phyloP scores from a whole-genome alignment of 345 rosid species.

The Linum trigynum region DNA sequence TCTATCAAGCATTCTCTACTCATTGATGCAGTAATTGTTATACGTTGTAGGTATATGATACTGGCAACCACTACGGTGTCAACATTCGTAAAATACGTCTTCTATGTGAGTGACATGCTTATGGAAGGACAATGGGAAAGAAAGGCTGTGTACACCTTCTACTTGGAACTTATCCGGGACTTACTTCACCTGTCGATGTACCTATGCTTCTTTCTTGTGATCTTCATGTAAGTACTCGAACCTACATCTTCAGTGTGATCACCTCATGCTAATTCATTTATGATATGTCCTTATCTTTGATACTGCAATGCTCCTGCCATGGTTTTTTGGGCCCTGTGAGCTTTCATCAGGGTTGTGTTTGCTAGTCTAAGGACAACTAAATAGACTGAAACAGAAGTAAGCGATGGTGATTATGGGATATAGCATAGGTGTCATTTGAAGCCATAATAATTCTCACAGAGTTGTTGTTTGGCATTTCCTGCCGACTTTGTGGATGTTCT shows the following conservation, averaged over 20 bases:
- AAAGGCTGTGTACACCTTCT: conserved; percentile 86
- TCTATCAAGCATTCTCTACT: not conserved
- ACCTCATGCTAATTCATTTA: not conserved
- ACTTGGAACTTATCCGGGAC: conserved; percentile 88
- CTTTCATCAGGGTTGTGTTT: not conserved
- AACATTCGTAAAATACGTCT: conserved; percentile 69
- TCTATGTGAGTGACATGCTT: conserved; percentile 82
- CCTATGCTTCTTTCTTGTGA: conserved; percentile 90
- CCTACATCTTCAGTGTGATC: not conserved
- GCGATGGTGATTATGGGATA: not conserved
- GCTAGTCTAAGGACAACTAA: not conserved
- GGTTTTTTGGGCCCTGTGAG: not conserved
- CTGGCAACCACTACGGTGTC: conserved; percentile 83
- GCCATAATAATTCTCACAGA: no score
- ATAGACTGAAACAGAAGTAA: not conserved
- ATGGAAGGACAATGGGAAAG: conserved; percentile 98
- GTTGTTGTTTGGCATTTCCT: not conserved
- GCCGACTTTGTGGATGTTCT: no score
- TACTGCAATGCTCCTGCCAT: not conserved
- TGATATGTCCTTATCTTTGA: not conserved
- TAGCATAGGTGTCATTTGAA: not conserved
- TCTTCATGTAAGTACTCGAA: conserved; percentile 66
- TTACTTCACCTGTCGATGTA: conserved; percentile 94
- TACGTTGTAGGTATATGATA: conserved; percentile 71
- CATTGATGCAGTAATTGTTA: conserved; percentile 2